A percentile compares a stretch with the other conserved stretches of the same genome.
Evolutionary conservation across 2,329 filamentous ascomycete genomes (phyloP).

Genomic region (Colletotrichum simmondsii): DNA sequence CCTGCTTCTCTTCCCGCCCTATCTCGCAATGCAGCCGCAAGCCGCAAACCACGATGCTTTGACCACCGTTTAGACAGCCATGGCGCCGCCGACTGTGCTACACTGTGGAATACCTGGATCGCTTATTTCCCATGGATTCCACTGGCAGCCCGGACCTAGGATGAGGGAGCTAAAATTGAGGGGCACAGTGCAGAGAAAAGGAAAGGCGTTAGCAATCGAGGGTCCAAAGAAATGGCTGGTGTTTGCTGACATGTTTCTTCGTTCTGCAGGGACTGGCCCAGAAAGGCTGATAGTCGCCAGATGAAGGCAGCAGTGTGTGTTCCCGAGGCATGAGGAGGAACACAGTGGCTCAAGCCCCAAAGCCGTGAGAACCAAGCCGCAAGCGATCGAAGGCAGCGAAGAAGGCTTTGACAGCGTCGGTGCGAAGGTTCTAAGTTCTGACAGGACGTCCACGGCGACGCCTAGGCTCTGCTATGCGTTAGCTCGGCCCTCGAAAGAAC

Average conservation of each 20-base stretch:
- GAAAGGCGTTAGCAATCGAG: neutral
- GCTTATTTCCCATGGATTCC: slow-evolving; percentile 23
- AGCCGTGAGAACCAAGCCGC: neutral
- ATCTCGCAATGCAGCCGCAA: neutral
- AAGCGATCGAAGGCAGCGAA: neutral
- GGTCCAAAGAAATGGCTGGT: neutral
- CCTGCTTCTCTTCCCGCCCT: neutral
- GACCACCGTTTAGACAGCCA: slow-evolving; percentile 10
- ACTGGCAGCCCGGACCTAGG: slow-evolving; percentile 14
- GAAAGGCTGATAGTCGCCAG: neutral
- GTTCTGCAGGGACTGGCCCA: slow-evolving; percentile 9
- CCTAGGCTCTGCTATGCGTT: slow-evolving; percentile 22
- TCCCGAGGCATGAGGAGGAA: neutral
- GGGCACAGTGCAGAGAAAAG: slow-evolving; percentile 4
- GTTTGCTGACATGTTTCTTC: slow-evolving; percentile 5
- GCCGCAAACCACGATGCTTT: slow-evolving; percentile 7
- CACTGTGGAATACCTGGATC: slow-evolving; percentile 12
- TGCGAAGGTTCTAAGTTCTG: slow-evolving; percentile 24
- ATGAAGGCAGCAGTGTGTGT: neutral
- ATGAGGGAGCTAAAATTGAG: slow-evolving; percentile 25
- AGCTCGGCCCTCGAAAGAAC: slow-evolving; percentile 14
- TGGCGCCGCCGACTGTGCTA: neutral
- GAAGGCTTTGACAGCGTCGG: slow-evolving; percentile 21
- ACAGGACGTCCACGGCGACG: slow-evolving; percentile 9
- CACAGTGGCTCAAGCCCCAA: slow-evolving; percentile 5